Evolutionary conservation across 345 rosid species (phyloP).

Genomic region (Raphanus raphanistrum): DNA sequence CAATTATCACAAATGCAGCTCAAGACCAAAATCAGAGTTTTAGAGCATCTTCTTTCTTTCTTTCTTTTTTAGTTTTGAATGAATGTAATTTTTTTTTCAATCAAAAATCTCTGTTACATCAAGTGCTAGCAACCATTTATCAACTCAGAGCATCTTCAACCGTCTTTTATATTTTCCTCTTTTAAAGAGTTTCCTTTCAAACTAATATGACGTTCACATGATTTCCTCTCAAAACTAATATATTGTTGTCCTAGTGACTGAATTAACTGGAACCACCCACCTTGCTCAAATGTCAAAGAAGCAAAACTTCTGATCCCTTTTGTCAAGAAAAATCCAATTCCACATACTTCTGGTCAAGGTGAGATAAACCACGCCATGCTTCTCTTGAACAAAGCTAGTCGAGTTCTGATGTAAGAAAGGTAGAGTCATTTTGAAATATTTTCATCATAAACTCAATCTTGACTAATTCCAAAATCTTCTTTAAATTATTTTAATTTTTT

Average conservation of each 20-base stretch:
- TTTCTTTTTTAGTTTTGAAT: too few species aligned
- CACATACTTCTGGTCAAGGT: neutral
- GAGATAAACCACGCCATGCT: neutral
- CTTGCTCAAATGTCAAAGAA: neutral
- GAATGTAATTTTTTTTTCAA: too few species aligned
- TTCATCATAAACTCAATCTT: neutral
- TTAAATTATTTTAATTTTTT: too few species aligned
- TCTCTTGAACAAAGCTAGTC: neutral
- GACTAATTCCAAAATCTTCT: neutral
- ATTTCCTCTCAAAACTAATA: constrained; percentile 16
- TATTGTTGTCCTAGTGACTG: neutral
- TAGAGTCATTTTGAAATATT: neutral
- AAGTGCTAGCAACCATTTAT: too few species aligned
- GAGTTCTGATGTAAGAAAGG: neutral
- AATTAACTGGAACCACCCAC: constrained; percentile 29
- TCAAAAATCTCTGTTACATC: too few species aligned
- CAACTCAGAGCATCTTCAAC: too few species aligned
- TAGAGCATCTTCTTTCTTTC: too few species aligned
- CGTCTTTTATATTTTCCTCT: too few species aligned
- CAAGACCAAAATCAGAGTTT: neutral
- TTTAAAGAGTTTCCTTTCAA: too few species aligned
- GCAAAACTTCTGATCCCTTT: neutral
- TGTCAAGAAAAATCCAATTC: neutral
- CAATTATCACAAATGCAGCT: constrained; percentile 8
- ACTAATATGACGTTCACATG: neutral